phyloP scores from a whole-genome alignment of 2,329 filamentous ascomycete species.

The Cadophora sp. region DNA sequence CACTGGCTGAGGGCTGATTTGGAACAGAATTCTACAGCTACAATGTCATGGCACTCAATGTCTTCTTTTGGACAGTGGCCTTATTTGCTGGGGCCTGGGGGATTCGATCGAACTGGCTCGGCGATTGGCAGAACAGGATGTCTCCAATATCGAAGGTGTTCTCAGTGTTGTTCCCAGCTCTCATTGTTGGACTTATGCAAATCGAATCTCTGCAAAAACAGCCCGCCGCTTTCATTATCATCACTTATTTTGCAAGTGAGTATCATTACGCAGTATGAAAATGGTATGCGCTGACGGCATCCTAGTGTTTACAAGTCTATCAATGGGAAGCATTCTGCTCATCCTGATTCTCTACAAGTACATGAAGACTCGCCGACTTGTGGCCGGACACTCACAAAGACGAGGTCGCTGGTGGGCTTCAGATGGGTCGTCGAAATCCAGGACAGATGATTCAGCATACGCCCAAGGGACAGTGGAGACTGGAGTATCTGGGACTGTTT shows the following conservation, averaged over 20 bases:
- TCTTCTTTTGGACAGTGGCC: constrained; percentile 52
- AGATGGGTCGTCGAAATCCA: constrained; percentile 30
- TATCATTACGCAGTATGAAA: constrained; percentile 2
- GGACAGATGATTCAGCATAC: constrained; percentile 10
- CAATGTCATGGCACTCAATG: constrained; percentile 55
- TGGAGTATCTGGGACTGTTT: constrained; percentile 19
- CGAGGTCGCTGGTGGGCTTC: constrained; percentile 41
- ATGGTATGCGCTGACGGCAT: constrained; percentile 12
- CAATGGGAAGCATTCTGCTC: constrained; percentile 46
- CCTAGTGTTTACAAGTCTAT: constrained; percentile 51
- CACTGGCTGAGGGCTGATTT: constrained; percentile 16
- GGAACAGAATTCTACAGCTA: constrained; percentile 56
- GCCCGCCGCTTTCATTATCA: constrained; percentile 43
- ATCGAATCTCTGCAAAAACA: constrained; percentile 41
- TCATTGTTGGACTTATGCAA: constrained; percentile 46
- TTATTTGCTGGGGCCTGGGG: constrained; percentile 48
- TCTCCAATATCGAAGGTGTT: constrained; percentile 45
- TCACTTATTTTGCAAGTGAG: constrained; percentile 50
- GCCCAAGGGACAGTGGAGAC: constrained; percentile 22
- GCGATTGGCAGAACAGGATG: constrained; percentile 39
- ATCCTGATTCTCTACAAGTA: constrained; percentile 51
- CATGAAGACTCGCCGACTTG: constrained; percentile 47
- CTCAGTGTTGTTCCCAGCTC: constrained; percentile 46
- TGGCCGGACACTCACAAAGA: constrained; percentile 41
- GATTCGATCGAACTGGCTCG: constrained; percentile 39